Evolutionary conservation across 2,329 filamentous ascomycete species (phyloP).

Genomic region (Chrysoporthe cubensis): DNA sequence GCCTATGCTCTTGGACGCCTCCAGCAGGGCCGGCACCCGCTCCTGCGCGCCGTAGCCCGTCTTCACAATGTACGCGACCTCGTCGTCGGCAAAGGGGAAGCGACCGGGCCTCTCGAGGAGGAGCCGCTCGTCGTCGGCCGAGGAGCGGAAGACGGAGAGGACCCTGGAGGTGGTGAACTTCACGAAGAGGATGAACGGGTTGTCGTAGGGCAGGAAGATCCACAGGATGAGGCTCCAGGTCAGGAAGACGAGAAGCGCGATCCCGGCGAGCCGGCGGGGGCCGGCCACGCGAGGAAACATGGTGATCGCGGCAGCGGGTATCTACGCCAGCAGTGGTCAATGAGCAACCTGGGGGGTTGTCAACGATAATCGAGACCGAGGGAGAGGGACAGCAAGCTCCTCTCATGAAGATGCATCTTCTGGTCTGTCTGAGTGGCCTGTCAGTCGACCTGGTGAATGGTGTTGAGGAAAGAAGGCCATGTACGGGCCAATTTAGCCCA

Average conservation of each 20-base stretch:
- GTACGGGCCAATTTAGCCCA: background rate
- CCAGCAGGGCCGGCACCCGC: conserved; percentile 51
- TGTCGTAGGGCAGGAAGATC: conserved; percentile 38
- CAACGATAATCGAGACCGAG: background rate
- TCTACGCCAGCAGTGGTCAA: background rate
- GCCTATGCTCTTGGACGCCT: conserved; percentile 44
- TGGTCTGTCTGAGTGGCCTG: background rate
- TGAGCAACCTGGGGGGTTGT: background rate
- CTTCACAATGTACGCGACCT: conserved; percentile 58
- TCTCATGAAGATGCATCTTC: background rate
- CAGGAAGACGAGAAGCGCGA: conserved; percentile 20
- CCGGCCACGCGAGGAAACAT: conserved; percentile 29
- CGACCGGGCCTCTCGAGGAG: conserved; percentile 44
- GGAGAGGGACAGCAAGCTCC: background rate
- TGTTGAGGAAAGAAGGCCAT: background rate
- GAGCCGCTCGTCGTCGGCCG: conserved; percentile 45
- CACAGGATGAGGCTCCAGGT: conserved; percentile 31
- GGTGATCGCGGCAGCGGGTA: conserved; percentile 7
- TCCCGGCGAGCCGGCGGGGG: conserved; percentile 25
- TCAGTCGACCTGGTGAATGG: background rate
- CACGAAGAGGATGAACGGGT: conserved; percentile 33
- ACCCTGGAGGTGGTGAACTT: conserved; percentile 34
- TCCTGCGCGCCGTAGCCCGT: conserved; percentile 59
- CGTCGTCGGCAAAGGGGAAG: conserved; percentile 48
- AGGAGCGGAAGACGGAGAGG: conserved; percentile 37